Base-by-base conservation (phyloP, 495 filamentous ascomycete genomes). In the Sporormia fimetaria region DNA sequence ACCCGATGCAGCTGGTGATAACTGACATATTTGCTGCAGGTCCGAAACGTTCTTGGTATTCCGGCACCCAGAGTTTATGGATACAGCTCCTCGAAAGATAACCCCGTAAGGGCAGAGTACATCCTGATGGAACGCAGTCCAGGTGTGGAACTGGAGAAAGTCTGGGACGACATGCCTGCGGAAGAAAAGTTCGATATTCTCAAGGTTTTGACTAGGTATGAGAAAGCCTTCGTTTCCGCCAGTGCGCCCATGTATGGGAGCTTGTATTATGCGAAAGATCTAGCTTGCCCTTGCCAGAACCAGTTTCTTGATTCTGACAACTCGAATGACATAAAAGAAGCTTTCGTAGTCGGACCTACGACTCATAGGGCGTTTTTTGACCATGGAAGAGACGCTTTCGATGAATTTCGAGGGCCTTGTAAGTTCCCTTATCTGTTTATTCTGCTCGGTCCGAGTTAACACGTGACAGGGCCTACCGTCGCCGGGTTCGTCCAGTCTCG, bases 241-340 rank as follows among this genome's bases (percentile, higher is more conserved):
- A 27, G 16, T 27, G 21, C 43, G 33, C 15, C 27, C 14, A 42
- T 26, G 29, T 44, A 44, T 22, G 46, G 46, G 20, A 38, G 40
- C 21, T 34, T 50, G 33, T 50, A 44, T 37, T 50, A 39, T 32
- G 40, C 36, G 20, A 43, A 37, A 16, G 40, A 50, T 20, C 28
- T 48, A 17, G 20, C 12, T 22, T 27, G 23, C 15, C 23, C 18
- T n/a, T 22, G 18, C 21, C 38, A 24, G 21, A 47, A 29, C 26
- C 26, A 41, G 34, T n/a, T 20, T 24, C 12, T 41, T 28, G 21
- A 32, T 29, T 38, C 37, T 10, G 28, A 17, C 17, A 32, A 33
- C 24, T 33, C 26, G 15, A 41, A 11, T 31, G 38, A 41, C 25
- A 32, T 31, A 8, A 16, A 23, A 38, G 35, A 38, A 38, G 14